A percentile compares a stretch with the other conserved stretches of the same genome.
These are phyloP conservation scores for Lodderomyces pseudojiufengensis DNA, from an alignment of 1,139 yeast genomes.

Conservation along the genomic window DNA sequence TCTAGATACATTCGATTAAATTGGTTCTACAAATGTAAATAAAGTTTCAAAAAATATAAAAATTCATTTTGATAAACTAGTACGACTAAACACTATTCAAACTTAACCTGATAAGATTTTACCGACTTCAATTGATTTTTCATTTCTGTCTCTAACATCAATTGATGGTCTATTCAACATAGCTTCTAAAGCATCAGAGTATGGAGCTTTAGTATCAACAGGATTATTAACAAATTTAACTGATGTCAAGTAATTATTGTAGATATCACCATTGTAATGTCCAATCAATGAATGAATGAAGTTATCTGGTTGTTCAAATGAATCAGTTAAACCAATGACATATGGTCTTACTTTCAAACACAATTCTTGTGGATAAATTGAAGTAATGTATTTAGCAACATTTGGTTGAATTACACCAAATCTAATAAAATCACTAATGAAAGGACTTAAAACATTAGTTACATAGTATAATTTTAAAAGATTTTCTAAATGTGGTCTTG, in stretches of 20 bases:
- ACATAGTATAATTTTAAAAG: conserved; percentile 26
- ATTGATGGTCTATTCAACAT: conserved; percentile 52
- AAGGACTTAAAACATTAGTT: conserved; percentile 65
- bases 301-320: conserved; percentile 83
- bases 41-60: not conserved
- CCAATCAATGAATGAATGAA: conserved; percentile 86
- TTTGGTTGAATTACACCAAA: conserved; percentile 45
- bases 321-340: conserved; percentile 81
- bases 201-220: conserved; percentile 56
- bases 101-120: conserved; percentile 11
- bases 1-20: too few relatives aligned
- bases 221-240: conserved; percentile 54
- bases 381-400: conserved; percentile 38
- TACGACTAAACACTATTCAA: not conserved
- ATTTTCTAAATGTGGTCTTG: conserved; percentile 14
- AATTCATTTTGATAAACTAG: not conserved
- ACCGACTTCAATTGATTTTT: conserved; percentile 38
- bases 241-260: conserved; percentile 64
- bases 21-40: too few relatives aligned
- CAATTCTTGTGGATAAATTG: conserved; percentile 42
- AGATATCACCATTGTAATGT: conserved; percentile 78
- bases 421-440: conserved; percentile 74
- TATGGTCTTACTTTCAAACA: conserved; percentile 58
- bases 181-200: conserved; percentile 46
- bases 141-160: conserved; percentile 47